Conservation (phyloP, 2,329 filamentous ascomycete species). For the Aureobasidium melanogenum region DNA sequence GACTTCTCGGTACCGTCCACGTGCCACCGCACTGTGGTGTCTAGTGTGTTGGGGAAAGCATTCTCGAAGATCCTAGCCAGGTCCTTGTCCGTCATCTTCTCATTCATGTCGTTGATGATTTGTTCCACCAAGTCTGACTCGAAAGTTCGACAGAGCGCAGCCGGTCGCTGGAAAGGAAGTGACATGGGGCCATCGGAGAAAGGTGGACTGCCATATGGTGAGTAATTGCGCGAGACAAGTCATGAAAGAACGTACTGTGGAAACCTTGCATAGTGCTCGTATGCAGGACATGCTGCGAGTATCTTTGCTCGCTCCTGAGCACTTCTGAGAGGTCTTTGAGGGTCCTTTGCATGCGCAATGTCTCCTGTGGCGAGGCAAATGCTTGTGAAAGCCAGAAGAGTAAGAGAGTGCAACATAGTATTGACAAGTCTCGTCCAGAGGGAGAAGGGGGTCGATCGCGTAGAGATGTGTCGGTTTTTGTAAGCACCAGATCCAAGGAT, state of each 20-base stretch:
- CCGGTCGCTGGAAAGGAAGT: constrained; percentile 80
- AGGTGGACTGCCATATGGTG: constrained; percentile 50
- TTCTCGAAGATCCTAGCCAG: constrained; percentile 92
- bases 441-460: neutral
- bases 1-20: constrained; percentile 47
- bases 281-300: constrained; percentile 29
- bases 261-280: constrained; percentile 30
- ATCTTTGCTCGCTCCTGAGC: constrained; percentile 25
- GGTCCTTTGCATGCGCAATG: constrained; percentile 11
- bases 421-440: neutral
- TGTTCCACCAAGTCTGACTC: constrained; percentile 76
- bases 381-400: constrained; percentile 22
- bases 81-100: constrained; percentile 73
- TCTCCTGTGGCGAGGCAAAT: constrained; percentile 18
- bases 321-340: constrained; percentile 19
- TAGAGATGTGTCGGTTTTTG: neutral
- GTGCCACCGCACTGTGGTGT: constrained; percentile 86
- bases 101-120: constrained; percentile 74
- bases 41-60: constrained; percentile 82
- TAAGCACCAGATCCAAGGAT: neutral
- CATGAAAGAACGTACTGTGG: constrained; percentile 24
- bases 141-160: constrained; percentile 77
- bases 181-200: constrained; percentile 69
- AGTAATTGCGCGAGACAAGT: constrained; percentile 14
- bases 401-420: constrained; percentile 4